These are phyloP conservation scores for Magnolia sinica DNA, from an alignment of 164 flowering plant species.

Conservation along the genomic window DNA sequence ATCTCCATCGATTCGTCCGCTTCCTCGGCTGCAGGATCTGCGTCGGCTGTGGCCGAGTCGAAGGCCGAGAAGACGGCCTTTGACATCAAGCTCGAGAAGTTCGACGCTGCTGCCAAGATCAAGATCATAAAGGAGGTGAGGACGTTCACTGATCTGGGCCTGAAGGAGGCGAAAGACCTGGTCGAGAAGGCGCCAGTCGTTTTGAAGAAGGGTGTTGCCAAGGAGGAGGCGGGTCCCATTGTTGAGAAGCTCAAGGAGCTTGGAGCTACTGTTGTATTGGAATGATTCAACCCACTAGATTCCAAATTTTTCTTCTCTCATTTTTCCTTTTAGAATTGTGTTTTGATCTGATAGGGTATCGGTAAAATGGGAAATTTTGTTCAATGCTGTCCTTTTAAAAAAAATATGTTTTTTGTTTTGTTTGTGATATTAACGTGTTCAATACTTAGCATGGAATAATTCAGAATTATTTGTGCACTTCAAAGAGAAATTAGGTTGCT, in stretches of 20 bases:
- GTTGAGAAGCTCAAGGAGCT: conserved; percentile 51
- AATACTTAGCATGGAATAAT: neutral
- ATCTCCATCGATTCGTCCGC: conserved; percentile 25
- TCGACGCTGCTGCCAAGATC: conserved; percentile 60
- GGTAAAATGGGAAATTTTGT: neutral
- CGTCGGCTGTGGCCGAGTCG: conserved; percentile 18
- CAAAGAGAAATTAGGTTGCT: too few relatives aligned
- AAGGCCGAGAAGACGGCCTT: conserved; percentile 59
- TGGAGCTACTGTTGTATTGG: conserved; percentile 61
- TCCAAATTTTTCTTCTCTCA: neutral
- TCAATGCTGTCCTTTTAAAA: too few relatives aligned
- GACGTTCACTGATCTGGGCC: conserved; percentile 62
- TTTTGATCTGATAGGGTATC: neutral
- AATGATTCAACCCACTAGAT: conserved; percentile 14
- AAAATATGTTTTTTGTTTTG: too few relatives aligned
- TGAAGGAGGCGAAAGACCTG: conserved; percentile 76
- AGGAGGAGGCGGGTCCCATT: conserved; percentile 49
- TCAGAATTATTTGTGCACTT: neutral
- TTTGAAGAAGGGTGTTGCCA: conserved; percentile 54
- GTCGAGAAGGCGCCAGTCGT: conserved; percentile 68
- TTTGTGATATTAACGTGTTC: too few relatives aligned
- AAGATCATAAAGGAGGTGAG: conserved; percentile 73
- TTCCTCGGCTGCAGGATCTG: conserved; percentile 16
- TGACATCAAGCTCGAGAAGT: conserved; percentile 66
- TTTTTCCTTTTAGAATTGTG: conserved; percentile 3